Conservation (phyloP, 176 grass and related monocot species). For the Triticum urartu region DNA sequence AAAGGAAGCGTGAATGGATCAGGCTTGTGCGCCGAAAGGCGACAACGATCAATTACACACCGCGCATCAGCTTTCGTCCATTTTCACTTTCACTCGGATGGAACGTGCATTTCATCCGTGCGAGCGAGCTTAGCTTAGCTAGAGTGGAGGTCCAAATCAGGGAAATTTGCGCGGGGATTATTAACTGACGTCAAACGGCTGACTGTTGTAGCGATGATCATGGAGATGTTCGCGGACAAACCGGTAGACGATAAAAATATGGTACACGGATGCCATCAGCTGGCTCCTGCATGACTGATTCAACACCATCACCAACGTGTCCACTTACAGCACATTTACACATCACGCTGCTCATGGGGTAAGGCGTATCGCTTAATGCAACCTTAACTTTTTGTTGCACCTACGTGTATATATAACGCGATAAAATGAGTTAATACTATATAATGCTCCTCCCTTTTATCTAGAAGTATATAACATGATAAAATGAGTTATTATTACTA, state of each 20-base stretch:
- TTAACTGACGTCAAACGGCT: constrained; percentile 3
- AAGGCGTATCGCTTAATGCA: not conserved
- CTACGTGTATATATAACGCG: not conserved
- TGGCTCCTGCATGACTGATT: not conserved
- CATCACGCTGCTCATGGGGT: not conserved
- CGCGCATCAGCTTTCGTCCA: not conserved
- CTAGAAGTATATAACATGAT: no score
- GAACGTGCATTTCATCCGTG: constrained; percentile 7
- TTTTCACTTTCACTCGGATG: constrained; percentile 22
- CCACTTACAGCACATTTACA: not conserved
- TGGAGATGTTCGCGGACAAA: constrained; percentile 18
- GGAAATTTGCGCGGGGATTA: not conserved
- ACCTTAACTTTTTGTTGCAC: not conserved
- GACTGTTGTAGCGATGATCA: not conserved
- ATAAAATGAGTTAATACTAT: no score
- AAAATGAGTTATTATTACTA: no score
- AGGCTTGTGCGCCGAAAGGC: constrained; percentile 44
- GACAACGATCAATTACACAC: constrained; percentile 30
- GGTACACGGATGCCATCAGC: constrained; percentile 19
- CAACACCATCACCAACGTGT: constrained; percentile 1
- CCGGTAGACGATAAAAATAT: constrained; percentile 29
- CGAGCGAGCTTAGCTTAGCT: not conserved
- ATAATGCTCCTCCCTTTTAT: no score
- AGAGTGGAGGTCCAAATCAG: constrained; percentile 28
- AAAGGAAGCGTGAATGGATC: constrained; percentile 40